Evolutionary conservation across 306 rosid species (phyloP).

Genomic region (Aeschynomene evenia): DNA sequence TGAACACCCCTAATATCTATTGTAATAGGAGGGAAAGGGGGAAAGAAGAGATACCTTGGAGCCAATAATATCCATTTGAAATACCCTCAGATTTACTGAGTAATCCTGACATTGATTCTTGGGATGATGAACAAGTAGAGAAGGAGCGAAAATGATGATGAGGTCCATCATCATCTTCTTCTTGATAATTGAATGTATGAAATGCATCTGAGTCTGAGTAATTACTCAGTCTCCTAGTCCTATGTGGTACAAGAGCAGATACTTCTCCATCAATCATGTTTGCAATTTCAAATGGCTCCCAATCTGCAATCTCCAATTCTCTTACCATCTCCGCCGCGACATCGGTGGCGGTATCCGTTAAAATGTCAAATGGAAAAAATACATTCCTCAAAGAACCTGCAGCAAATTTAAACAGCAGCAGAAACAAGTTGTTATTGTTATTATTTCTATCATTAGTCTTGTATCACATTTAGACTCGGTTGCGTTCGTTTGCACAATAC

Average conservation of each 20-base stretch:
- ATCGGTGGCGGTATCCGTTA: conserved; percentile 66
- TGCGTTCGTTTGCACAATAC: no score
- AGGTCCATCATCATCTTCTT: conserved; percentile 37
- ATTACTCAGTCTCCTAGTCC: conserved; percentile 45
- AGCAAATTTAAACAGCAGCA: conserved; percentile 20
- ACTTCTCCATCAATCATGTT: conserved; percentile 85
- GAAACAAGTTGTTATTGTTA: not conserved
- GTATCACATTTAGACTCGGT: no score
- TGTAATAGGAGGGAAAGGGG: not conserved
- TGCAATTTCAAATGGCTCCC: conserved; percentile 91
- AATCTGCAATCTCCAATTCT: conserved; percentile 79
- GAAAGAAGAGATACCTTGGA: conserved; percentile 53
- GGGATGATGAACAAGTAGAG: conserved; percentile 73
- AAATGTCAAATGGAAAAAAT: conserved; percentile 79
- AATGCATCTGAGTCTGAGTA: conserved; percentile 40
- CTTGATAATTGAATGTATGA: conserved; percentile 47
- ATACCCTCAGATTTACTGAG: conserved; percentile 37
- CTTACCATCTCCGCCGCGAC: conserved; percentile 94
- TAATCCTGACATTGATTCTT: conserved; percentile 46
- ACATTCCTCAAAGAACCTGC: conserved; percentile 77
- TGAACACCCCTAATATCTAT: not conserved
- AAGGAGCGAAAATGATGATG: conserved; percentile 46
- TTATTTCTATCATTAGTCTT: not conserved
- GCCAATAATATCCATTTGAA: conserved; percentile 46
- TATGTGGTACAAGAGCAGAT: conserved; percentile 60